Base-by-base conservation (phyloP, 2,329 filamentous ascomycete species). In the Xylariaceae sp. region DNA sequence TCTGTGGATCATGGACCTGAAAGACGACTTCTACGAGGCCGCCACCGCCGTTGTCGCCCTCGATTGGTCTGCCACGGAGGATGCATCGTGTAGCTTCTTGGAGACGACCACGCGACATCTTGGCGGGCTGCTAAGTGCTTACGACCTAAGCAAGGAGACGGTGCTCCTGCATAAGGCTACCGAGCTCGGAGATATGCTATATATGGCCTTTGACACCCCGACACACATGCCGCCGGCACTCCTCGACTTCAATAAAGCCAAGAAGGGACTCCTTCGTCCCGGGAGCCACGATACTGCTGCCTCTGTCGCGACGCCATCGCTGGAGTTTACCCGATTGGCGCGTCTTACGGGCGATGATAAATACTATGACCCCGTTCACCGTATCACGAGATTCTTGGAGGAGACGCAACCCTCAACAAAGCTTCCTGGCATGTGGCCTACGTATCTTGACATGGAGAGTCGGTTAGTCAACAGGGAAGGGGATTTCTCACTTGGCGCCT, bases 401-500 rank as follows among this genome's bases (percentile, higher is more conserved):
- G 74, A 77, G 4, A 80, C 82, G 54, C 89, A 93, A 74, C 82
- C 83, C 63, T 73, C 79, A 13, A 92, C 88, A 0, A 78, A 75
- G 17, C 72, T 92, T 1, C 88, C 89, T 0, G 89, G 90, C 0
- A 77, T 92, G 70, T 92, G 88, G 88, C 88, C 89, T 1, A 79
- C 83, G 55, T 77, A 76, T 57, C 73, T 91, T 7, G 86, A 88
- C 65, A 84, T 71, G 82, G 78, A 64, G 76, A 78, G 37, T 79
- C 79, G 70, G 72, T 80, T 73, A 70, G 75, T 76, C 51, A 57
- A 68, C 2, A n/a, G 55, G 9, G 73, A 69, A 5, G 64, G 58
- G 44, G 56, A 68, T 59, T 76, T 74, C 61, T 74, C 73, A 2
- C 70, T 76, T 9, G 74, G 67, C 17, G 72, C 73, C 42, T 65